phyloP scores from a whole-genome alignment of 441 rosid genomes.

The Corymbia citriodora region DNA sequence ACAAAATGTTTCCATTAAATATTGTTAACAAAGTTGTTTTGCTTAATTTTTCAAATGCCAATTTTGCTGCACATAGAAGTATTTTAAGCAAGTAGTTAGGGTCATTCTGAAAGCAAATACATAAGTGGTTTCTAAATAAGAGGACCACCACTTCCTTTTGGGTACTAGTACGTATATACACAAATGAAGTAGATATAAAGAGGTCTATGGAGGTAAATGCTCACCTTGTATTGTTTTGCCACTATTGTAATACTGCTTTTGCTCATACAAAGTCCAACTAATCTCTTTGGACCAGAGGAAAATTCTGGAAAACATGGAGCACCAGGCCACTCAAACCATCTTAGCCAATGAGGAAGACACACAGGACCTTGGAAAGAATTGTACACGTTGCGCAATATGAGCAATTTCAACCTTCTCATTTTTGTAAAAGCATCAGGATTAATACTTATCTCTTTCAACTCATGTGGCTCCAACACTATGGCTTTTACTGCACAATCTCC shows the following conservation, averaged over 20 bases:
- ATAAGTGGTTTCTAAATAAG: not conserved
- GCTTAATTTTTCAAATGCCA: not conserved
- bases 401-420: not conserved
- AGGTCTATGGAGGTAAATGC: not conserved
- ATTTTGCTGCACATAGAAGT: not conserved
- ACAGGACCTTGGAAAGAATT: not conserved
- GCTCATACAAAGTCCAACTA: not conserved
- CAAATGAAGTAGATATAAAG: too few species aligned
- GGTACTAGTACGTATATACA: not conserved
- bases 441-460: not conserved
- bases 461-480: not conserved
- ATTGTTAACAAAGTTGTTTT: not conserved
- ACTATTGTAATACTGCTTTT: fast-evolving
- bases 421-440: not conserved
- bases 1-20: not conserved
- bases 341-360: fast-evolving
- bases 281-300: not conserved
- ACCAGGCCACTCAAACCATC: not conserved
- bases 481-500: not conserved
- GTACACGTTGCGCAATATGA: not conserved
- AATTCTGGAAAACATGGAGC: not conserved
- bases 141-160: not conserved
- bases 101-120: not conserved
- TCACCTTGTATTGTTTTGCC: not conserved
- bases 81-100: not conserved